These are phyloP conservation scores for Lipomyces kockii DNA, from an alignment of 805 yeast species.

Conservation along the genomic window DNA sequence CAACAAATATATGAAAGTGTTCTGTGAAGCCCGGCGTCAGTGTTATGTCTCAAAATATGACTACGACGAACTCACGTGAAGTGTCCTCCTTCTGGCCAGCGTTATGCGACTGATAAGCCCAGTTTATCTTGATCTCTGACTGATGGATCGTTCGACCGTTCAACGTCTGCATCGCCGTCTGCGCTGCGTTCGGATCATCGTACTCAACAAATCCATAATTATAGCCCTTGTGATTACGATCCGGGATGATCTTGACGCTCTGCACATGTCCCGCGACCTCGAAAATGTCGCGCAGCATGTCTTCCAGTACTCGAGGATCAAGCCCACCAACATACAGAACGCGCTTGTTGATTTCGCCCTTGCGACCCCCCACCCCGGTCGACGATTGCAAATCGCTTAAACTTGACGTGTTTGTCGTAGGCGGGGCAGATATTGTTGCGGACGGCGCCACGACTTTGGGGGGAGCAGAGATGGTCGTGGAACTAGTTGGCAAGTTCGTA, in stretches of 20 bases:
- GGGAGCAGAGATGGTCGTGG: neutral
- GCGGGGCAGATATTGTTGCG: neutral
- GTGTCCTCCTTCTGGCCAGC: slow-evolving; percentile 44
- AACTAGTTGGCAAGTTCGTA: slow-evolving; percentile 6
- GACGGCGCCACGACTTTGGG: neutral
- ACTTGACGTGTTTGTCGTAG: neutral
- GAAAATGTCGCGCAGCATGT: slow-evolving; percentile 63
- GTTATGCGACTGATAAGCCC: slow-evolving; percentile 82
- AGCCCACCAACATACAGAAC: slow-evolving; percentile 74
- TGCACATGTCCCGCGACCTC: slow-evolving; percentile 64
- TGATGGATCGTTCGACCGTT: slow-evolving; percentile 61
- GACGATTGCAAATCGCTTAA: neutral
- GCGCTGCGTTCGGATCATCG: slow-evolving; percentile 61
- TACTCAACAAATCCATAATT: slow-evolving; percentile 87
- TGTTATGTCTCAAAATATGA: neutral
- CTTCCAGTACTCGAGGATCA: slow-evolving; percentile 68
- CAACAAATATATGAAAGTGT: slow-evolving; percentile 78
- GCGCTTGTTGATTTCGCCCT: slow-evolving; percentile 63
- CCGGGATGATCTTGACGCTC: slow-evolving; percentile 71
- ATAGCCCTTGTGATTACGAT: slow-evolving; percentile 68
- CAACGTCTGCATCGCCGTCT: slow-evolving; percentile 61
- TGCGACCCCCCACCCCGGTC: slow-evolving; percentile 2
- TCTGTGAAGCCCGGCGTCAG: slow-evolving; percentile 40
- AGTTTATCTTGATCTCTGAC: slow-evolving; percentile 67
- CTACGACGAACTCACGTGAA: slow-evolving; percentile 10